Evolutionary conservation across 768 basidiomycete species (phyloP).

Genomic region (Pholiota molesta): DNA sequence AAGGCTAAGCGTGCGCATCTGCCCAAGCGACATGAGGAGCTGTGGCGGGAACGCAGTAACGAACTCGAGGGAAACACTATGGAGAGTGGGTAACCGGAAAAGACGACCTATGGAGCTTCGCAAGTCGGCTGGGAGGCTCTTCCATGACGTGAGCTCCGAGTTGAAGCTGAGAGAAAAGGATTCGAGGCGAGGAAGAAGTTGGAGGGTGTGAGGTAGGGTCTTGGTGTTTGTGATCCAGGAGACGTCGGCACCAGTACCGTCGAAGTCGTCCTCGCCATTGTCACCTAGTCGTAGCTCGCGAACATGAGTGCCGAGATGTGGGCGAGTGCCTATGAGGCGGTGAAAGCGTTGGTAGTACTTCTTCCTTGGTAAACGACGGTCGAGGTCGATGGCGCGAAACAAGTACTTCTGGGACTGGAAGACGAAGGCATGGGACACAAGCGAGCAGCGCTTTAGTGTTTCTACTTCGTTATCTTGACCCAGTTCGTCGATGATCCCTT

Average conservation of each 20-base stretch:
- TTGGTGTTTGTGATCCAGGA: conserved; percentile 7
- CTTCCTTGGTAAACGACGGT: conserved; percentile 17
- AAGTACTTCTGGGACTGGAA: conserved; percentile 23
- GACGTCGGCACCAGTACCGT: conserved; percentile 3
- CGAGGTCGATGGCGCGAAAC: conserved; percentile 22
- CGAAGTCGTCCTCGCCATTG: conserved; percentile 22
- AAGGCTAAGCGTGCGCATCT: conserved; percentile 15
- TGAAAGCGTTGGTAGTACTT: conserved; percentile 20
- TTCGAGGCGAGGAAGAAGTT: conserved; percentile 18
- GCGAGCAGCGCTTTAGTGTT: conserved; percentile 20
- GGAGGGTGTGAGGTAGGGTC: conserved; percentile 16
- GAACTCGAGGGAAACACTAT: conserved; percentile 22
- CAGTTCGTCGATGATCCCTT: conserved; percentile 24
- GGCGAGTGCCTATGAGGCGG: conserved; percentile 18
- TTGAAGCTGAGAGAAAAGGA: conserved; percentile 26
- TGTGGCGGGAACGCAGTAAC: conserved; percentile 17
- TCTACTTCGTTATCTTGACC: conserved; percentile 14
- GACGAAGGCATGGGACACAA: conserved; percentile 21
- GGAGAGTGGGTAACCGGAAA: conserved; percentile 16
- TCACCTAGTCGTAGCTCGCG: conserved; percentile 23
- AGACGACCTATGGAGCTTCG: conserved; percentile 10
- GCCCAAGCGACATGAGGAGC: conserved; percentile 14
- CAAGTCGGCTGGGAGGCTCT: conserved; percentile 12
- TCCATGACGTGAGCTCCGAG: conserved; percentile 21
- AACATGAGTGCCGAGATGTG: conserved; percentile 23